These are phyloP conservation scores for Entomortierella parvispora DNA, from an alignment of 192 early-diverging fungal species.

Conservation along the genomic window DNA sequence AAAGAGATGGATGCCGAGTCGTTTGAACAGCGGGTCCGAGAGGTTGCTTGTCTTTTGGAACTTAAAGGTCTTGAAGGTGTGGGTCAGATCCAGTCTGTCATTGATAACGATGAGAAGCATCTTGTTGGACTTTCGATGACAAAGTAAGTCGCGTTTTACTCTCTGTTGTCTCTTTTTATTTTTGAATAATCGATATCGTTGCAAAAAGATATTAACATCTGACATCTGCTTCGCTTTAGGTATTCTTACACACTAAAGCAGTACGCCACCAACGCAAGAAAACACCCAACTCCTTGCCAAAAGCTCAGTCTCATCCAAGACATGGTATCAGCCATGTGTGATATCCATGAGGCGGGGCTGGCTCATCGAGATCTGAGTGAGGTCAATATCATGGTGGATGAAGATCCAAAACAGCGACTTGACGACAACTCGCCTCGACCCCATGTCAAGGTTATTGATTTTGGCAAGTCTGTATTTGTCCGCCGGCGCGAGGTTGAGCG, in stretches of 20 bases:
- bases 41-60: constrained; percentile 67
- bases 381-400: constrained; percentile 71
- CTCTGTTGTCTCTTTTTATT: not conserved
- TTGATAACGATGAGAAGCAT: constrained; percentile 60
- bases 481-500: constrained; percentile 53
- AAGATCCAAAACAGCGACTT: constrained; percentile 47
- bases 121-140: constrained; percentile 69
- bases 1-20: constrained; percentile 62
- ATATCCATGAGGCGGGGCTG: constrained; percentile 62
- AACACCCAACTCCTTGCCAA: constrained; percentile 61
- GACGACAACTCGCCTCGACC: constrained; percentile 58
- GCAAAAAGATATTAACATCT: not conserved
- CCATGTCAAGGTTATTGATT: constrained; percentile 65
- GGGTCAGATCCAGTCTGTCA: constrained; percentile 65
- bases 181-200: not conserved
- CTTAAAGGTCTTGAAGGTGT: constrained; percentile 56
- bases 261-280: constrained; percentile 63
- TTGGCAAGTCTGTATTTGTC: constrained; percentile 70
- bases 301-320: constrained; percentile 62
- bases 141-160: constrained; percentile 37
- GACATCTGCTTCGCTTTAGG: constrained; percentile 14
- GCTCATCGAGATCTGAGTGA: constrained; percentile 69
- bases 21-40: constrained; percentile 63
- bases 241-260: constrained; percentile 66
- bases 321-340: constrained; percentile 63